Base-by-base conservation (phyloP, 352 stramenopile genomes). In the Saprolegnia diclina region DNA sequence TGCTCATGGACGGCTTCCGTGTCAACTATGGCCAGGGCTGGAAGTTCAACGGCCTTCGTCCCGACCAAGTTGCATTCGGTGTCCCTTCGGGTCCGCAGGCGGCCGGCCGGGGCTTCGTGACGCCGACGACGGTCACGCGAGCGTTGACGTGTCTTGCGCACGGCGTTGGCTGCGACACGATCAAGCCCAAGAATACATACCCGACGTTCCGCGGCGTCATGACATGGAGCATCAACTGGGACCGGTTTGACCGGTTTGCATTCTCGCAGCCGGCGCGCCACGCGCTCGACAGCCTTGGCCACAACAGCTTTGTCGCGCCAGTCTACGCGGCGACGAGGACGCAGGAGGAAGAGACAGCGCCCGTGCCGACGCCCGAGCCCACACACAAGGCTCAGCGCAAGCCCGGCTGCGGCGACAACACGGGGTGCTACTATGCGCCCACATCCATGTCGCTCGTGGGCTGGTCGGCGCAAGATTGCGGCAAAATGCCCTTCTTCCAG, bases 161-260 rank as follows among this genome's bases (percentile, higher is more conserved):
- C 18, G 63, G 7, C 22, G 63, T 63, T n/a, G 63, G 63, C 53
- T 69, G 63, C 53, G 63, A 69, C 22, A 54, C 44, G 18, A 44
- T 69, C 38, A 29, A 19, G 3, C 63, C 63, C 53, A 63, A 19
- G 42, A 37, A 24, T 5, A 22, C 45, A 3, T 61, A 62, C 35
- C 24, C 24, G 2, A 55, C 42, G 5, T 69, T 69, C 52, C 63
- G 63, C 5, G 63, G 63, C 0, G 26, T 69, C 46, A 69, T 69
- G 63, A 48, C 63, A n/a, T 69, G 63, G 63, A 54, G 29, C 38
- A 69, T 69, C 53, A 69, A 69, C 53, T 69, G 63, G 63, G 63
- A 69, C n/a, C 45, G 46, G 6, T 45, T 61, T 22, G 63, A 69
- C n/a, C 19, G 42, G 19, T 69, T 63, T 69, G 32, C 24, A 13